Base-by-base conservation (phyloP, 257 asterid genomes). In the Lithospermum erythrorhizon region DNA sequence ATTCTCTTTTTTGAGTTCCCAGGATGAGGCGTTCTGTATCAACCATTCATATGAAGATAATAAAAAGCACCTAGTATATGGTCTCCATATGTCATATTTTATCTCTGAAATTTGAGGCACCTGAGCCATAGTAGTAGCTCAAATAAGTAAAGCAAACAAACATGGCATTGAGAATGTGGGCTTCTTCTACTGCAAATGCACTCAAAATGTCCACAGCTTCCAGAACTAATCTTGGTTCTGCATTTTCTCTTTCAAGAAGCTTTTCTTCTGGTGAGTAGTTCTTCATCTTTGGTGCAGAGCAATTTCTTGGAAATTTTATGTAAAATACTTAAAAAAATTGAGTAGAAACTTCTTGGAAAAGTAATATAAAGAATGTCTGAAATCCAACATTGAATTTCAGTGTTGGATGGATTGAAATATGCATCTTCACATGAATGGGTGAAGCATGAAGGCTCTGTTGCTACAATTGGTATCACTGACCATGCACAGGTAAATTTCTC, bases 131-230 rank as follows among this genome's bases (percentile, higher is more conserved):
- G 27, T 27, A 23, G 14, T 41, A 41, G 16, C 49, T 53, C 25
- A 53, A 53, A 22, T 27, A 19, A 45, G 8, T 8, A 17, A 53
- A 55, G 60, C 47, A n/a, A 4, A 5, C 24, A 53, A 55, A 53
- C 48, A 86, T 89, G 97, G 95, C 97, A 58, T 70, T 90, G 30
- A 84, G 95, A 77, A 72, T 85, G 81, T 90, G 97, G 97, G 96
- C 94, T 76, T 90, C 97, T 78, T 90, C 97, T 32, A 83, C 97
- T 27, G 96, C 97, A 62, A 90, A 83, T 87, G 94, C 89, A 70
- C 73, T 90, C 5, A 90, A 65, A 56, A 55, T 90, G 76, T 87
- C 97, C 48, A 53, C 85, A 59, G 59, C 69, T 65, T 65, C 89
- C 6, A 71, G 67, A 70, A 21, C 70, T 23, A 19, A 64, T 21